Evolutionary conservation across 2,329 filamentous ascomycete species (phyloP).

Genomic region (Phialocephala sp.): DNA sequence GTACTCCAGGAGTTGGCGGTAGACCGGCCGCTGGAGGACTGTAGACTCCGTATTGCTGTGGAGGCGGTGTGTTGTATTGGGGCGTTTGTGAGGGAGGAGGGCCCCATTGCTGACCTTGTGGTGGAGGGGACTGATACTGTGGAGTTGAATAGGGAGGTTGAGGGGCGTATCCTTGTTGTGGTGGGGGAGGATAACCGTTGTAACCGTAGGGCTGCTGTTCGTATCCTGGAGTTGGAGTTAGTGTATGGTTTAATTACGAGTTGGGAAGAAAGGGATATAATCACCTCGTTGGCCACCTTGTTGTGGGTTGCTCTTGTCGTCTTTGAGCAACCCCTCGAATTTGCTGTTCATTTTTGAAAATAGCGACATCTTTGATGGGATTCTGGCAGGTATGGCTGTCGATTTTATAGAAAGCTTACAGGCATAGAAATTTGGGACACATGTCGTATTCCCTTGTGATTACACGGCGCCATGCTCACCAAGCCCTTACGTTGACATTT

Average conservation of each 20-base stretch:
- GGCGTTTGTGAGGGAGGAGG: conserved; percentile 33
- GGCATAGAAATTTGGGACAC: not conserved
- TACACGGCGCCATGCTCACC: conserved; percentile 2
- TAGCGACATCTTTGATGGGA: conserved; percentile 48
- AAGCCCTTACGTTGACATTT: not conserved
- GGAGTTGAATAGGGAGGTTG: not conserved
- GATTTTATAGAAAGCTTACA: not conserved
- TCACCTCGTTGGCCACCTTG: conserved; percentile 20
- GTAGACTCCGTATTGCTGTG: conserved; percentile 26
- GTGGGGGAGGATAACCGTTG: conserved; percentile 15
- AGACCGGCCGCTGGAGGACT: conserved; percentile 40
- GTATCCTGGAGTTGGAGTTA: conserved; percentile 5
- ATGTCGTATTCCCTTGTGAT: not conserved
- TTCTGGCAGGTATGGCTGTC: not conserved
- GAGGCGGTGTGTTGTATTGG: conserved; percentile 38
- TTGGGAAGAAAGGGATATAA: not conserved
- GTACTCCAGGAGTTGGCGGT: conserved; percentile 52
- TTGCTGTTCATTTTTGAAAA: conserved; percentile 51
- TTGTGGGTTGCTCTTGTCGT: conserved; percentile 29
- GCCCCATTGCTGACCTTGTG: conserved; percentile 22
- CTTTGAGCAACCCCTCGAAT: conserved; percentile 54
- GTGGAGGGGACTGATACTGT: conserved; percentile 22
- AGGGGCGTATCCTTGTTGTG: conserved; percentile 5
- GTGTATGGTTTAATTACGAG: conserved; percentile 1
- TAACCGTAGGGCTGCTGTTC: conserved; percentile 28